Base-by-base conservation (phyloP, 306 rosid species). In the Myrica gale region DNA sequence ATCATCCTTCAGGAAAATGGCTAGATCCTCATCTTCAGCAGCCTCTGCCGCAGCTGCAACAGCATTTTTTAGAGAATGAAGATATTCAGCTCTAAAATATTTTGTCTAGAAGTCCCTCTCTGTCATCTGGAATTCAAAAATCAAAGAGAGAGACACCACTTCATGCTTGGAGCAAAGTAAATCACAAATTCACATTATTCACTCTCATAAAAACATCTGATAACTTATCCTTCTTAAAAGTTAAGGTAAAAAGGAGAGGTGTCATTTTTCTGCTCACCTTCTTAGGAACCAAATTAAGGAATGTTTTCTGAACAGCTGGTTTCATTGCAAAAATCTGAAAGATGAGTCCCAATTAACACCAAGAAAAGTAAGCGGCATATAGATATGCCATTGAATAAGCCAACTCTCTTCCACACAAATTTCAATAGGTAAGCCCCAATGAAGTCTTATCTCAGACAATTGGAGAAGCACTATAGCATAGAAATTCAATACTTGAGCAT, bases 11-110 rank as follows among this genome's bases (percentile, higher is more conserved):
- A 95, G 77, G 81, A 95, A 95, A 69, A 92, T 88, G 80, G 93
- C 97, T 55, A 92, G 97, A 77, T 95, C 97, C 85, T 92, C 99
- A 53, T 95, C 99, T 87, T 95, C 99, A 72, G 97, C 99, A 84
- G 97, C 99, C 87, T 95, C 97, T 41, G 99, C 99, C 55, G 96
- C 97, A 43, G 96, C 97, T 51, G 97, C 91, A 74, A 85, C 78
- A 69, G 85, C 79, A 87, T 90, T 95, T 87, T 80, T 95, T 68
- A 93, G 89, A 71, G 92, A 90, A 67, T 92, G 97, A 69, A 95
- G 92, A 82, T 88, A 95, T 79, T 95, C 99, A 16, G 99, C 99
- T 84, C 90, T 86, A 71, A 89, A 95, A 86, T 95, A 95, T 85
- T 95, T 95, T 48, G 88, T 90, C 97, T 97, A 95, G 77, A 95